Percentiles rank a stretch among this genome's conserved stretches.
Evolutionary conservation across 148 eudicot species (phyloP).

Genomic region (Arbutus unedo): DNA sequence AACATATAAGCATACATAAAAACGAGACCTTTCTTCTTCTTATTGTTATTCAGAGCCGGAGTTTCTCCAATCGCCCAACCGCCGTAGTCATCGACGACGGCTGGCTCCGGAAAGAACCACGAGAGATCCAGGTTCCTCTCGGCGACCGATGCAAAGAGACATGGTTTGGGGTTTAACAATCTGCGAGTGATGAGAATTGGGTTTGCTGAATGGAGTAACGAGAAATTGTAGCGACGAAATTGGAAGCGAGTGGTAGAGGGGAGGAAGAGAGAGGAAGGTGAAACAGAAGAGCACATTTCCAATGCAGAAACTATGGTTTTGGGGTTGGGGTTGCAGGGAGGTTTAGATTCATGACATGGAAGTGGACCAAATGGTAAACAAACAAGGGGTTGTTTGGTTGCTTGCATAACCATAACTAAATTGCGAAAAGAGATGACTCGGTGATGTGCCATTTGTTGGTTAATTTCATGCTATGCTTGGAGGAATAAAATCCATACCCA

Average conservation of each 20-base stretch:
- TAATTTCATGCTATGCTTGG: too few species aligned
- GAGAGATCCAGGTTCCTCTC: slow-evolving; percentile 28
- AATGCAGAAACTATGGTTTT: neutral
- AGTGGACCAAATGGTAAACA: too few species aligned
- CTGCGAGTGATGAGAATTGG: slow-evolving; percentile 17
- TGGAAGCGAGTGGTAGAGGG: slow-evolving; percentile 11
- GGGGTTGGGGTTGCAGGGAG: neutral
- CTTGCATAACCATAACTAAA: too few species aligned
- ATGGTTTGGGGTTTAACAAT: slow-evolving; percentile 21
- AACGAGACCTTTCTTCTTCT: slow-evolving; percentile 39
- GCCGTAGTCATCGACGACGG: slow-evolving; percentile 37
- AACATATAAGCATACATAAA: neutral
- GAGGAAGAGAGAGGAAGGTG: slow-evolving; percentile 18
- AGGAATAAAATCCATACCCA: too few species aligned
- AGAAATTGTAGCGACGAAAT: neutral
- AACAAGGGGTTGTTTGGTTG: too few species aligned
- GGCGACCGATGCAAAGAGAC: slow-evolving; percentile 33
- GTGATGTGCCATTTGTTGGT: too few species aligned
- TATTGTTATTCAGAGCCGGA: slow-evolving; percentile 10
- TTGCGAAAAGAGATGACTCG: too few species aligned
- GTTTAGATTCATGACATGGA: neutral
- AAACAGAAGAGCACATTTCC: slow-evolving; percentile 17
- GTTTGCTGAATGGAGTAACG: neutral
- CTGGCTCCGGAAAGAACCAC: slow-evolving; percentile 42
- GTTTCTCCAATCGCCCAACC: slow-evolving; percentile 65